Evolutionary conservation across 2,329 filamentous ascomycete genomes (phyloP).

Genomic region (Emericellopsis cladophorae): DNA sequence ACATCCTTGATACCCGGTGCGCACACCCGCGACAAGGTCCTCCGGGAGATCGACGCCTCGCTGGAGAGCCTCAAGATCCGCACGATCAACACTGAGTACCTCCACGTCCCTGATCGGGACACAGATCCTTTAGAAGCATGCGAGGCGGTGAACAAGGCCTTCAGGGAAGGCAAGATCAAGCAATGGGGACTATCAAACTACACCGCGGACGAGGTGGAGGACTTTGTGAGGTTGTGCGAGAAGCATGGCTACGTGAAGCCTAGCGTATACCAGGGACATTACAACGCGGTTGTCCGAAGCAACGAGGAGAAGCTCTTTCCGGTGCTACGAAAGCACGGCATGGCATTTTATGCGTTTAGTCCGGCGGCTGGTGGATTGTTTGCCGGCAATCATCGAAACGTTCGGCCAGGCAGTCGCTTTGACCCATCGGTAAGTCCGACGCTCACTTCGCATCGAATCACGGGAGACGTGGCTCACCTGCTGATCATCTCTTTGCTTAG

Average conservation of each 20-base stretch:
- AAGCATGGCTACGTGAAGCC: constrained; percentile 26
- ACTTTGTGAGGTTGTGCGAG: constrained; percentile 28
- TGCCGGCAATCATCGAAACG: constrained; percentile 10
- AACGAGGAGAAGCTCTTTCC: constrained; percentile 29
- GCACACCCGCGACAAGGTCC: constrained; percentile 14
- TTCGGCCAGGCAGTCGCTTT: constrained; percentile 9
- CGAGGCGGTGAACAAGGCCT: constrained; percentile 25
- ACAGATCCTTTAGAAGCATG: constrained; percentile 26
- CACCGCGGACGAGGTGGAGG: constrained; percentile 26
- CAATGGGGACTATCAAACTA: constrained; percentile 34
- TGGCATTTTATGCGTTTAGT: constrained; percentile 28
- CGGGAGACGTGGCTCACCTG: not conserved
- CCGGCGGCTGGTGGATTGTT: constrained; percentile 7
- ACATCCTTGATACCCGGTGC: constrained; percentile 8
- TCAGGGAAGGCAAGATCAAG: constrained; percentile 27
- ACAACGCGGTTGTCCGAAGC: constrained; percentile 28
- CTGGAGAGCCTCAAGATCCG: constrained; percentile 13
- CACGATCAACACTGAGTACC: constrained; percentile 21
- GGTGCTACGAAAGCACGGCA: constrained; percentile 23
- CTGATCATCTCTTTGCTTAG: not conserved
- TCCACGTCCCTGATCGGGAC: constrained; percentile 30
- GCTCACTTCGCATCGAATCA: not conserved
- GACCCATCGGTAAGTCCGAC: constrained; percentile 9
- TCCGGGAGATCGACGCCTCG: constrained; percentile 15
- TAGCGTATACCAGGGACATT: constrained; percentile 32